phyloP scores from a whole-genome alignment of 2,329 filamentous ascomycete genomes.

The Colletotrichum sojae region DNA sequence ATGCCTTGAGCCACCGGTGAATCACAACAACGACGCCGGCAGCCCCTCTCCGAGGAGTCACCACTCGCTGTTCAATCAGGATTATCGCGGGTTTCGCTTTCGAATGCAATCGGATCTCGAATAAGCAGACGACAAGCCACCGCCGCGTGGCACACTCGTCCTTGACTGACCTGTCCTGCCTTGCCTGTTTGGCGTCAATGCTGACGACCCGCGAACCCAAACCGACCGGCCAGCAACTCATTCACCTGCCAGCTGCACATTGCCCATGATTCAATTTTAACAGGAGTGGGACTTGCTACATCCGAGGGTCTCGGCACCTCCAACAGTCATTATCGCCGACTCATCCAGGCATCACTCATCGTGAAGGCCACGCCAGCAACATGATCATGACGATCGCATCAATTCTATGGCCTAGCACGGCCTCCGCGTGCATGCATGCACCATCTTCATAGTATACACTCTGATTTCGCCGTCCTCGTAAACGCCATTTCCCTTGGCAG shows the following conservation, averaged over 20 bases:
- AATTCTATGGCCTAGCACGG: conserved; percentile 10
- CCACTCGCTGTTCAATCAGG: background rate
- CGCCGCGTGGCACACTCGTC: conserved; percentile 3
- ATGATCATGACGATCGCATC: background rate
- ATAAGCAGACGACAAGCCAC: background rate
- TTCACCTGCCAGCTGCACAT: background rate
- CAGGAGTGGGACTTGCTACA: background rate
- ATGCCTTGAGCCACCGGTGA: conserved; percentile 19
- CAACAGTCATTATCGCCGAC: conserved; percentile 1
- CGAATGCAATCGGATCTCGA: conserved; percentile 13
- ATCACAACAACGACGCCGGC: conserved; percentile 18
- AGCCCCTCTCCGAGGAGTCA: background rate
- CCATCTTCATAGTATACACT: conserved; percentile 35
- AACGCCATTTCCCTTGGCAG: conserved; percentile 36
- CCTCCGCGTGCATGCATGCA: conserved; percentile 13
- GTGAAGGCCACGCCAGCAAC: background rate
- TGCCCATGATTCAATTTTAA: conserved; percentile 14
- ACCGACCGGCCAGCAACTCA: background rate
- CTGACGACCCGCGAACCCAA: conserved; percentile 21
- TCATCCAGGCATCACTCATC: background rate
- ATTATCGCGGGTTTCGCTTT: conserved; percentile 11
- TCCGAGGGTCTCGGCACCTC: conserved; percentile 22
- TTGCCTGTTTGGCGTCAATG: conserved; percentile 14
- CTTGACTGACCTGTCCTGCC: background rate
- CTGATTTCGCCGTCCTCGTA: conserved; percentile 22